Conservation (phyloP, 1,284 basidiomycete genomes). For the Trametes versicolor region DNA sequence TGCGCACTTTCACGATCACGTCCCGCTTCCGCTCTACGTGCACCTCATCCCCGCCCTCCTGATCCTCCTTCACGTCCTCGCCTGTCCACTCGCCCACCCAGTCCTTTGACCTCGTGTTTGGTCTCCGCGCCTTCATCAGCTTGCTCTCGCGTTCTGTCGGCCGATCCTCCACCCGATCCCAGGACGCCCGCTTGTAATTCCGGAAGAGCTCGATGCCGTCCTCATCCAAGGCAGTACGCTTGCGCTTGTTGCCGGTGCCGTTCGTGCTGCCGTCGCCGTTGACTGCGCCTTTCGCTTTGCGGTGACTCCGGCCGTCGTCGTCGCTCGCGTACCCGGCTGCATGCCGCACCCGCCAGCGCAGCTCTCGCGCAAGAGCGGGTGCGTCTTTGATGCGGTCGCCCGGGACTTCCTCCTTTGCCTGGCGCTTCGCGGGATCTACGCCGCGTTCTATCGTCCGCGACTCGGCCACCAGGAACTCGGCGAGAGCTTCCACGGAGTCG, state of each 20-base stretch:
- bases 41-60: constrained; percentile 51
- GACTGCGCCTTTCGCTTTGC: constrained; percentile 37
- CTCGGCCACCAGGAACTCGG: constrained; percentile 85
- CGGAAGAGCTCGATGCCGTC: constrained; percentile 53
- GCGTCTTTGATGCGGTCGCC: constrained; percentile 84
- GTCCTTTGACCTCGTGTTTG: constrained; percentile 43
- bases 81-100: constrained; percentile 51
- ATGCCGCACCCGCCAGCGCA: constrained; percentile 80
- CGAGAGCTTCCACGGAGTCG: constrained; percentile 74
- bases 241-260: constrained; percentile 59
- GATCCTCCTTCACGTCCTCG: constrained; percentile 44
- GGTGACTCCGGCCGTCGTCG: constrained; percentile 60
- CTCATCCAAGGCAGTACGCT: constrained; percentile 53
- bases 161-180: constrained; percentile 63
- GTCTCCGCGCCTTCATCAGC: constrained; percentile 47
- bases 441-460: constrained; percentile 74
- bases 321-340: constrained; percentile 76
- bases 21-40: constrained; percentile 60
- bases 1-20: constrained; percentile 66
- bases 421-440: constrained; percentile 68
- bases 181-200: constrained; percentile 72
- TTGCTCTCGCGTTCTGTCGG: constrained; percentile 52
- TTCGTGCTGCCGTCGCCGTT: constrained; percentile 36
- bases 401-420: constrained; percentile 84
- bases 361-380: constrained; percentile 78